Percentiles rank a stretch among this genome's conserved stretches.
phyloP scores from a whole-genome alignment of 192 early-diverging fungal genomes.

The Coemansia aciculifera region DNA sequence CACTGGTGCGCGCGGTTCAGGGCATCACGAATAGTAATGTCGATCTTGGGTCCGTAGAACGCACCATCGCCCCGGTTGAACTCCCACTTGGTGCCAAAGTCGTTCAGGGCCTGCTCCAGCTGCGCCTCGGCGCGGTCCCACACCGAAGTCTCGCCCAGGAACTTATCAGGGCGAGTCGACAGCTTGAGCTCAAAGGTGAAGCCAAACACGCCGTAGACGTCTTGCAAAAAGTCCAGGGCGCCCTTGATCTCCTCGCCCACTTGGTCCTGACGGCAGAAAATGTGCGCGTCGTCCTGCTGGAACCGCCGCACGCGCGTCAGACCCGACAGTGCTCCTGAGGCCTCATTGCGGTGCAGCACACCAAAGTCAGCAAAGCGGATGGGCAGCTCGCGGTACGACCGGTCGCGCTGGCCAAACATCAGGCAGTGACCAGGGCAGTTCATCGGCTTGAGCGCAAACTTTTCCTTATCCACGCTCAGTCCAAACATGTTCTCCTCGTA shows the following conservation, averaged over 20 bases:
- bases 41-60: slow-evolving; percentile 99
- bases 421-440: slow-evolving; percentile 99
- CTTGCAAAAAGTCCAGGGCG: slow-evolving; percentile 83
- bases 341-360: slow-evolving; percentile 93
- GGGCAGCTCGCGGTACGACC: slow-evolving; percentile 95
- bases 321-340: slow-evolving; percentile 90
- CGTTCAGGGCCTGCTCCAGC: slow-evolving; percentile 74
- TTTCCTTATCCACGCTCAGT: slow-evolving; percentile 94
- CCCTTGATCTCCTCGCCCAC: slow-evolving; percentile 80
- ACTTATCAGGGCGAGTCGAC: slow-evolving; percentile 97
- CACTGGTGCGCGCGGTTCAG: slow-evolving; percentile 91
- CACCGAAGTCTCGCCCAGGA: slow-evolving; percentile 80
- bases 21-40: slow-evolving; percentile 94
- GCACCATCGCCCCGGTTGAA: slow-evolving; percentile 95
- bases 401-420: slow-evolving; percentile 90
- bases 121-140: slow-evolving; percentile 92
- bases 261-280: slow-evolving; percentile 92
- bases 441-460: slow-evolving; percentile 98
- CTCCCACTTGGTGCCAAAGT: slow-evolving; percentile 81
- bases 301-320: slow-evolving; percentile 97
- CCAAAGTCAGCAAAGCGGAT: slow-evolving; percentile 97
- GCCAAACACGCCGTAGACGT: slow-evolving; percentile 93
- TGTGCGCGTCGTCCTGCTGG: slow-evolving; percentile 99
- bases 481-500: slow-evolving; percentile 98
- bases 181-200: slow-evolving; percentile 89